Base-by-base conservation (phyloP, 1,139 yeast species). In the Yamadazyma friedrichii region DNA sequence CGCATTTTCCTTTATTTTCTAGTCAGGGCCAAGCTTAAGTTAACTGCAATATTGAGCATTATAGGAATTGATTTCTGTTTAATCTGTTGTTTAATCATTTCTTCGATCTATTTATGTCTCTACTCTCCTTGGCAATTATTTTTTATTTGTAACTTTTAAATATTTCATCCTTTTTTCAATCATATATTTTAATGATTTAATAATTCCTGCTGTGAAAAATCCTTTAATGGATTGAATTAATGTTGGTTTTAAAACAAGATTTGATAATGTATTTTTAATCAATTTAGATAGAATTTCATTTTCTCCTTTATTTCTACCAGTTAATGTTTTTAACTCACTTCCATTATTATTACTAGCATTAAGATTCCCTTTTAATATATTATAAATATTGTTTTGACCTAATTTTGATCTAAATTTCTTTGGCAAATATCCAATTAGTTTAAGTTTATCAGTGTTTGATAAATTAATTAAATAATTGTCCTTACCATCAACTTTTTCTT, bases 151-250 rank as follows among this genome's bases (percentile, higher is more conserved):
- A 5, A 20, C 24, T 20, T 20, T 20, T 29, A 15, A 29, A 29
- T 13, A 64, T 43, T 66, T 66, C 31, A 56, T 41, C 30, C 63
- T 74, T 62, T 93, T 93, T 41, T 91, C 96, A 59, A 78, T 64
- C 4, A 96, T 93, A 62, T 93, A 93, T 50, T 74, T 77, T 36
- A 80, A 58, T 13, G 95, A 82, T 57, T 87, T 85, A 25, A 70
- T 57, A 1, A 88, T 42, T 1, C 99, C 98, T 1, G 98, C 96
- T 2, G 95, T 88, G 31, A 87, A 67, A 3, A 93, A 54, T 0
- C 99, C 98, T 58, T 91, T 89, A 15, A 81, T 52, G 25, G 88
- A 80, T 61, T 94, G 98, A 11, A 80, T 61, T 10, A 84, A 55
- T 12, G 96, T 86, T 10, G 95, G 86, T 51, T 71, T 65, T 25